Evolutionary conservation across 257 asterid genomes (phyloP).

Genomic region (Solanum dulcamara): DNA sequence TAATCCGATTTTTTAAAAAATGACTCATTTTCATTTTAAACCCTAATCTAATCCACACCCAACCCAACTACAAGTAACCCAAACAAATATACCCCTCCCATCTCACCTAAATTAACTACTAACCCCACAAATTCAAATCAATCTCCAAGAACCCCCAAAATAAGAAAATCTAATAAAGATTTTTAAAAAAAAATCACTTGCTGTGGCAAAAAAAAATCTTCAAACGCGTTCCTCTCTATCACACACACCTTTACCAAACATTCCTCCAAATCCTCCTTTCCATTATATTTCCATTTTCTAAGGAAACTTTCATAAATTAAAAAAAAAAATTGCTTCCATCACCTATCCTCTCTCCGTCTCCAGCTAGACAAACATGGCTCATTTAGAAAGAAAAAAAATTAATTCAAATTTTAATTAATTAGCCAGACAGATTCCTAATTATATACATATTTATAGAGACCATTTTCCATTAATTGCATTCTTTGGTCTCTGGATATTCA

Average conservation of each 20-base stretch:
- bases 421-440: not conserved
- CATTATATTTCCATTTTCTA: slow-evolving; percentile 22
- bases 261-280: slow-evolving; percentile 10
- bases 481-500: not conserved
- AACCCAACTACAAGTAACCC: too few relatives aligned
- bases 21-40: too few relatives aligned
- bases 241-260: not conserved
- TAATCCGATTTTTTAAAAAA: too few relatives aligned
- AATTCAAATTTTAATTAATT: not conserved
- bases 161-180: too few relatives aligned
- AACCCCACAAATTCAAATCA: too few relatives aligned
- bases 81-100: too few relatives aligned
- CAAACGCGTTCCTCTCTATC: not conserved
- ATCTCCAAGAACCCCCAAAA: too few relatives aligned
- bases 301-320: slow-evolving; percentile 17
- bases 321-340: slow-evolving; percentile 1
- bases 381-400: not conserved
- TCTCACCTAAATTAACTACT: too few relatives aligned
- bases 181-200: too few relatives aligned
- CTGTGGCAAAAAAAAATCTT: not conserved
- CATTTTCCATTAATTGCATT: not conserved
- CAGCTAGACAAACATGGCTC: slow-evolving; percentile 12
- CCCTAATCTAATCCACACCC: too few relatives aligned
- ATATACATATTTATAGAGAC: not conserved
- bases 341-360: slow-evolving; percentile 1